Evolutionary conservation across 2,329 filamentous ascomycete species (phyloP), one percentile per base, ranked within the genome.

Genomic region (Pezicula carpinea): DNA sequence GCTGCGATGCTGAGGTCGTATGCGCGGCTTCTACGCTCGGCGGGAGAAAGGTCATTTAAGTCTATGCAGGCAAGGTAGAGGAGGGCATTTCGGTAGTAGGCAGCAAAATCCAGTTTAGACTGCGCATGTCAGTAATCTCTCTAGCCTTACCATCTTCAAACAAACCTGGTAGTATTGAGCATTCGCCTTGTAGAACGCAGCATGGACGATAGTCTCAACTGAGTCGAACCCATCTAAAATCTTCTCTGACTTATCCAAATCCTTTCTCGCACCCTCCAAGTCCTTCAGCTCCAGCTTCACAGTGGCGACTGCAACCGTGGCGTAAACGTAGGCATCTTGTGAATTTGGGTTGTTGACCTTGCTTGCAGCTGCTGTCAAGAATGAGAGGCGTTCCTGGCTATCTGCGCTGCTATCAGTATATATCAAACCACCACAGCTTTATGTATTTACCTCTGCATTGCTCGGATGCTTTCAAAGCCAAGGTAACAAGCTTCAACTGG

Each of bases 61-160:
- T 96, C 87, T 64, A 99, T 88, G 70, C 93, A 99, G 53, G 93
- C 93, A 48, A 99, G 88, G 74, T 96, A 99, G 58, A 97, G 85
- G 43, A 99, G 87, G 55, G 93, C 91, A 62, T 95, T 99, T 71
- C 89, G 89, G 77, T 99, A 99, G 76, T 96, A 99, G 52, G 87
- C 85, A 53, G 91, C 90, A 65, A 96, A 99, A 70, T 97, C 91
- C 69, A 85, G 79, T 73, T 95, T 91, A 58, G 84, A 73, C 73
- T 84, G 53, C 44, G 41, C 6, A 17, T 36, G 33, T 62, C 53
- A 64, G 53, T 41, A 32, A 21, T 18, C 22, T 13, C 44, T 43
- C 6, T n/a, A 26, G n/a, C n/a, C 38, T 32, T 3, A 21, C 22
- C 15, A 7, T 6, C 11, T 41, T 29, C 11, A 39, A 34, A 49